Conservation (phyloP, 176 grass and related monocot species). For the Oryza meridionalis region DNA sequence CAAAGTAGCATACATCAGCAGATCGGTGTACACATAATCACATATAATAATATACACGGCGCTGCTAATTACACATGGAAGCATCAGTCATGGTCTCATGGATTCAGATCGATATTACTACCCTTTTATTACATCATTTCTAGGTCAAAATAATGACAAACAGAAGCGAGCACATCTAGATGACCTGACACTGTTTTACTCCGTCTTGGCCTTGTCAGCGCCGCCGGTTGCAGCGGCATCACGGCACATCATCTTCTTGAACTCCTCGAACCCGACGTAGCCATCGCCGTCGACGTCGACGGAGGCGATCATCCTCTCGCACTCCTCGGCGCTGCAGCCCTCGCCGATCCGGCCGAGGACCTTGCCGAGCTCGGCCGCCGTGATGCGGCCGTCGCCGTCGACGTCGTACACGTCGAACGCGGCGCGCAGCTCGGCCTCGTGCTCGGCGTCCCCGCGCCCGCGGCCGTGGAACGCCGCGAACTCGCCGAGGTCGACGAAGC, state of each 20-base stretch:
- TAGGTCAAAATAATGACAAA: neutral
- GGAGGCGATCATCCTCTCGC: constrained; percentile 68
- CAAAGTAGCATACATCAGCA: neutral
- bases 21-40: neutral
- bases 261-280: constrained; percentile 77
- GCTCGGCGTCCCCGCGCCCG: neutral
- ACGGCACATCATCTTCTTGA: constrained; percentile 87
- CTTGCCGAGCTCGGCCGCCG: constrained; percentile 66
- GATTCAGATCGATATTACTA: neutral
- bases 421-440: constrained; percentile 66
- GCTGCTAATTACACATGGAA: neutral
- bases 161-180: neutral
- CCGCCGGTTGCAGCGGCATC: neutral
- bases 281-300: constrained; percentile 85
- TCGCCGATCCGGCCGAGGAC: constrained; percentile 63
- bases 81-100: neutral
- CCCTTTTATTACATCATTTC: neutral
- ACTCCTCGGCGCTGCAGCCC: constrained; percentile 58
- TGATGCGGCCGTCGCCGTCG: constrained; percentile 72
- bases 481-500: constrained; percentile 73
- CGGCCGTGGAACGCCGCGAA: constrained; percentile 70
- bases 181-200: constrained; percentile 9
- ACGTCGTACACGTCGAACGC: constrained; percentile 80
- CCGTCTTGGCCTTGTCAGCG: constrained; percentile 36
- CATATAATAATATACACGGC: neutral